Base-by-base conservation (phyloP, 495 filamentous ascomycete species). In the Recurvomyces mirabilis region DNA sequence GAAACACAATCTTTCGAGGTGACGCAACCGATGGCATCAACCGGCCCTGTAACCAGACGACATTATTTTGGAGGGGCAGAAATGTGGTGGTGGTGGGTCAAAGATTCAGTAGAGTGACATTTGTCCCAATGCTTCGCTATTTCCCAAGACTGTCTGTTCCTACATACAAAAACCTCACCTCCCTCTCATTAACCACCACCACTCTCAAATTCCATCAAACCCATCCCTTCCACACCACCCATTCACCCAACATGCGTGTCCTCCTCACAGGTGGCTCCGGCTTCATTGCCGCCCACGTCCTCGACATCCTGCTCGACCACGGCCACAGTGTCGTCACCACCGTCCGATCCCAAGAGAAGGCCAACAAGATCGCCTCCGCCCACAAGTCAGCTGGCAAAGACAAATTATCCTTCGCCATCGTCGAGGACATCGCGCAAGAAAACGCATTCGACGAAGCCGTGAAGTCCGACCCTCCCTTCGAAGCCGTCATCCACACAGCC, bases 401-500 rank as follows among this genome's bases (percentile, higher is more conserved):
- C 15, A 76, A 80, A 53, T 77, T 96, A 11, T 73, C 73, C 41
- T 86, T 82, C 48, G 72, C 71, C 39, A 79, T 94, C 56, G 86
- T 94, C 5, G 73, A 80, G 40, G 87, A 96, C 61, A 84, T 95
- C 53, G 84, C 84, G 2, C 47, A 75, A 47, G 71, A 73, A 31
- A 69, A 73, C 29, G 84, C 85, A 49, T 93, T 93, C 60, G 83
- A 93, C 51, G 68, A 86, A 54, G 82, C 83, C 13, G 75, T 87
- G 44, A 41, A 54, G 32, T 76, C 71, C 13, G 63, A 74, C 37
- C 82, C 83, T 1, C 82, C 78, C 2, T 79, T 94, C 47, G 87
- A 89, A 47, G 80, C 77, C 48, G 85, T 96, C 19, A 67, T 94
- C 36, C 88, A 96, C 62, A 93, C 86, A 0, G 87, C 89, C 2